Conservation (phyloP, 129 eudicot genomes). For the Escallonia rubra region DNA sequence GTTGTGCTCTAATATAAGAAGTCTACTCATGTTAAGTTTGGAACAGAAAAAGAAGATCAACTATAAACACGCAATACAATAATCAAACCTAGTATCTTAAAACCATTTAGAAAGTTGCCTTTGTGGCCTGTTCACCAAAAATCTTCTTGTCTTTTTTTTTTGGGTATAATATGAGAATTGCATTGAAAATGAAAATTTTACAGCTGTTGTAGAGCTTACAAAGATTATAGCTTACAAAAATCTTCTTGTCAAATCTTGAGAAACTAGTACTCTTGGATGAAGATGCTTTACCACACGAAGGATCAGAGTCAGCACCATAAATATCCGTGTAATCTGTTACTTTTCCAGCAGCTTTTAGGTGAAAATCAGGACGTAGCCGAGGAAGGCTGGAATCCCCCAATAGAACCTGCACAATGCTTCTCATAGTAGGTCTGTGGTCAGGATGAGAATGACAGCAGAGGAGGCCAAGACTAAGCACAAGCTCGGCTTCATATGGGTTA, state of each 20-base stretch:
- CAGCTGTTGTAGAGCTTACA: too few species aligned
- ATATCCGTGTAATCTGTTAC: slow-evolving; percentile 2
- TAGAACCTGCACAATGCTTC: slow-evolving; percentile 23
- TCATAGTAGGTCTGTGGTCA: slow-evolving; percentile 24
- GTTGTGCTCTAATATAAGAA: too few species aligned
- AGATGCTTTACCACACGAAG: slow-evolving; percentile 11
- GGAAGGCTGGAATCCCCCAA: slow-evolving; percentile 22
- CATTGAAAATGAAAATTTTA: too few species aligned
- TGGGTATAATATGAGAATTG: too few species aligned
- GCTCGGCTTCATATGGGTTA: slow-evolving; percentile 17
- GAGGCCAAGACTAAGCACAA: slow-evolving; percentile 25
- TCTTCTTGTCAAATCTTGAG: too few species aligned
- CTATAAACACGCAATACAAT: too few species aligned
- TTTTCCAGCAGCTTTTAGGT: slow-evolving; percentile 11
- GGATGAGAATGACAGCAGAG: slow-evolving; percentile 23
- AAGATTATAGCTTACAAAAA: too few species aligned
- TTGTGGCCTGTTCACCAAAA: not conserved
- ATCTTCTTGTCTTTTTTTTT: too few species aligned
- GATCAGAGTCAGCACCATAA: not conserved
- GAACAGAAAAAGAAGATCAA: too few species aligned
- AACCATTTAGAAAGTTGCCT: slow-evolving; percentile 9
- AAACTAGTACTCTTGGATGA: not conserved
- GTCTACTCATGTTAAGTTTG: too few species aligned
- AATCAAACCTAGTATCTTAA: too few species aligned
- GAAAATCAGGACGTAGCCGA: slow-evolving; percentile 11